Evolutionary conservation across 208 protist genomes (phyloP).

Genomic region (Wallacemonas rigidus): DNA sequence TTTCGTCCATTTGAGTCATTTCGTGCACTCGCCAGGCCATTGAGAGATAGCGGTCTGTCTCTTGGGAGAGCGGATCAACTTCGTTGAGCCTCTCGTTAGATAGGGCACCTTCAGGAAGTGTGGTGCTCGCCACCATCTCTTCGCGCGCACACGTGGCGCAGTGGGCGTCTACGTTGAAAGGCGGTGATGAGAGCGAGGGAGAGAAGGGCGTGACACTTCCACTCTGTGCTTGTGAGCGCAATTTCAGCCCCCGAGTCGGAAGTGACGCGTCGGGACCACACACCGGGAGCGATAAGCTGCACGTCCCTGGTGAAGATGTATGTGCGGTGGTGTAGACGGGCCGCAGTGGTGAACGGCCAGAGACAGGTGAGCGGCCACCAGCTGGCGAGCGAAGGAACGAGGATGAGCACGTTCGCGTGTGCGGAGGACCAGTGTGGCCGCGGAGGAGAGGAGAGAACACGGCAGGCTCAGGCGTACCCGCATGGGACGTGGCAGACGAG

Average conservation of each 20-base stretch:
- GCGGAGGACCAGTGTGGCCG: not conserved
- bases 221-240: not conserved
- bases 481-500: not conserved
- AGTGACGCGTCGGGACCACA: not conserved
- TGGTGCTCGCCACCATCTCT: not conserved
- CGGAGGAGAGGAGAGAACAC: not conserved
- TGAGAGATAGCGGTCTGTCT: not conserved
- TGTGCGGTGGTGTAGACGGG: not conserved
- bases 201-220: not conserved
- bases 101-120: too few species aligned
- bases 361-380: not conserved
- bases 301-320: not conserved
- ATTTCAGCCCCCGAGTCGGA: not conserved
- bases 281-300: not conserved
- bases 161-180: not conserved
- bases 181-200: not conserved
- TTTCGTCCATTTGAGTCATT: not conserved
- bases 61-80: not conserved
- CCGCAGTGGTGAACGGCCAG: not conserved
- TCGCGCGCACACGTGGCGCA: not conserved
- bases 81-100: not conserved
- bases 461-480: not conserved
- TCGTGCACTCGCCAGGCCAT: not conserved
- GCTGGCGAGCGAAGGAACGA: not conserved
- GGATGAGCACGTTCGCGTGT: not conserved